Percentiles rank a stretch among this genome's conserved stretches.
Conservation (phyloP, 257 asterid genomes). For the Nicotiana knightiana region DNA sequence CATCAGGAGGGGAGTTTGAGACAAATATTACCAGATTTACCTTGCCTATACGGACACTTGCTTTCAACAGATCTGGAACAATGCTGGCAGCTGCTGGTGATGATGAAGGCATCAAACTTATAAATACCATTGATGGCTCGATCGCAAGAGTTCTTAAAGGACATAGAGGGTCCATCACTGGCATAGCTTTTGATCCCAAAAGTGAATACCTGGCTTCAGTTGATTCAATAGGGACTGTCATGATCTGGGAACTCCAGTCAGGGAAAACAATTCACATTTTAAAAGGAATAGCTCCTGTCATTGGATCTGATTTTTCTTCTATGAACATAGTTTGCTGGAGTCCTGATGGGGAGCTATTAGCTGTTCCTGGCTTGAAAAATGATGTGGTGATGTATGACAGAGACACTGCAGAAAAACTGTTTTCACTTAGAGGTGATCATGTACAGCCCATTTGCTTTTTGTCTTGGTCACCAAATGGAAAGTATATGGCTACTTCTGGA, state of each 20-base stretch:
- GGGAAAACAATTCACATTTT: constrained; percentile 75
- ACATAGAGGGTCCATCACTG: constrained; percentile 81
- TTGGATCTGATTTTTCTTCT: constrained; percentile 47
- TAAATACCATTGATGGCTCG: constrained; percentile 86
- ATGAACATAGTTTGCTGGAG: constrained; percentile 79
- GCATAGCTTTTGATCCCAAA: constrained; percentile 93
- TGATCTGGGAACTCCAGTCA: constrained; percentile 87
- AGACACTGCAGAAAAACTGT: constrained; percentile 86
- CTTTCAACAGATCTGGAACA: constrained; percentile 85
- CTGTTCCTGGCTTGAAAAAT: constrained; percentile 91
- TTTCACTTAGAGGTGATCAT: constrained; percentile 90
- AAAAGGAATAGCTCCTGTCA: constrained; percentile 70
- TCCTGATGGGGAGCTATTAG: constrained; percentile 92
- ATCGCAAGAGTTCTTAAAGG: constrained; percentile 92
- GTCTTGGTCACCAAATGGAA: constrained; percentile 98
- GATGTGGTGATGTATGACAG: constrained; percentile 94
- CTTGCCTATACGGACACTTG: constrained; percentile 74
- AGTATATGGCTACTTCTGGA: constrained; percentile 93
- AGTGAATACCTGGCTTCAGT: constrained; percentile 82
- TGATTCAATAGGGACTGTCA: constrained; percentile 82
- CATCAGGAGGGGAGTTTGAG: constrained; percentile 87
- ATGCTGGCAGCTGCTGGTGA: constrained; percentile 98
- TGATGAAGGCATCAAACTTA: constrained; percentile 91
- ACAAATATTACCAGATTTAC: constrained; percentile 93
- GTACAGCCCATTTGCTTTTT: constrained; percentile 70